Conservation (phyloP, 768 basidiomycete species). For the Phanerodontia chrysosporium region DNA sequence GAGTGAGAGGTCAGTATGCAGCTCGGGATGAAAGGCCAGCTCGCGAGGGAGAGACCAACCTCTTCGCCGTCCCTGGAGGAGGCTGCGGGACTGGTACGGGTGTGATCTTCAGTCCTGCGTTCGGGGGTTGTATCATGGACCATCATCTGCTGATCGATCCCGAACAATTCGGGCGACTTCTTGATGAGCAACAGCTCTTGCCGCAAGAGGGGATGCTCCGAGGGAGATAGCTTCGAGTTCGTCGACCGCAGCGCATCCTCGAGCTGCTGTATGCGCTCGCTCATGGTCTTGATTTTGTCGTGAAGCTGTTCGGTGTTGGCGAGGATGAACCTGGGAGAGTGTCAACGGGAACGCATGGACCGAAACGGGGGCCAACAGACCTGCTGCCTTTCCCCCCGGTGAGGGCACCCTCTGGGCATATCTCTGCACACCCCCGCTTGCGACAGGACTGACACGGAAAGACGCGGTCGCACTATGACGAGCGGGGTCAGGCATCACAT, state of each 20-base stretch:
- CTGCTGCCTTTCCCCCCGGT: constrained; percentile 76
- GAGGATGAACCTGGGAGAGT: constrained; percentile 51
- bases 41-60: constrained; percentile 17
- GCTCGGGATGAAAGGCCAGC: constrained; percentile 20
- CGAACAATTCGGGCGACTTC: constrained; percentile 58
- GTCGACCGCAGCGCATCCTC: constrained; percentile 59
- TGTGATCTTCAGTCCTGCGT: constrained; percentile 11
- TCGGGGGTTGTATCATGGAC: constrained; percentile 3
- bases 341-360: not conserved
- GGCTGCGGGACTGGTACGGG: constrained; percentile 6
- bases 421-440: constrained; percentile 32
- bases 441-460: constrained; percentile 52
- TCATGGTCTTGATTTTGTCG: constrained; percentile 60
- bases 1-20: not conserved
- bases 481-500: constrained; percentile 35
- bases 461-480: constrained; percentile 56
- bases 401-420: constrained; percentile 43
- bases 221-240: constrained; percentile 43
- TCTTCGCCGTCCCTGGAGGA: constrained; percentile 19
- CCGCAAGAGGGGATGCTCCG: constrained; percentile 51
- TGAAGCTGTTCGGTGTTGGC: constrained; percentile 71
- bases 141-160: constrained; percentile 21
- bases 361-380: constrained; percentile 34
- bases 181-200: constrained; percentile 57
- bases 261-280: constrained; percentile 57